These are phyloP conservation scores for Dimocarpus longan DNA, from an alignment of 345 rosid species.

Conservation along the genomic window DNA sequence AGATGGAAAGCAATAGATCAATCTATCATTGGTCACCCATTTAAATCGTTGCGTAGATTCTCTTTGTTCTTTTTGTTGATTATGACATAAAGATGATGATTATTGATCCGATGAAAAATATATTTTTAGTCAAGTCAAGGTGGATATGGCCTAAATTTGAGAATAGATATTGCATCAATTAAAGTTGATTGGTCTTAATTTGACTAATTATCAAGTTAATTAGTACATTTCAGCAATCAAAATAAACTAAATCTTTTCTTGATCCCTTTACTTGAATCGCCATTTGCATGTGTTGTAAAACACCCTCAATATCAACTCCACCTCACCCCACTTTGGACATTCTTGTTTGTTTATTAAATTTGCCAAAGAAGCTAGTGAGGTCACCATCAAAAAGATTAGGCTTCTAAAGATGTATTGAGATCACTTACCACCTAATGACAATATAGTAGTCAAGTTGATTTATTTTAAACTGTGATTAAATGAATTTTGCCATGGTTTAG, in stretches of 20 bases:
- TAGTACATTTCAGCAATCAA: not conserved
- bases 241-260: not conserved
- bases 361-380: not conserved
- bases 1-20: not conserved
- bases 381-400: conserved; percentile 6
- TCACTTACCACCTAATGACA: not conserved
- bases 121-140: not conserved
- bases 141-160: not conserved
- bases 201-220: conserved; percentile 2
- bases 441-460: not conserved
- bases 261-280: not conserved
- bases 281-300: conserved; percentile 1
- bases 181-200: not conserved
- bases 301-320: not conserved
- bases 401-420: not conserved
- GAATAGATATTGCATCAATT: conserved; percentile 1
- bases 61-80: not conserved
- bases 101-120: not conserved
- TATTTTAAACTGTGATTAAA: not conserved
- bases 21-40: not conserved
- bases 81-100: not conserved
- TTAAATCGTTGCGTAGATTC: not conserved
- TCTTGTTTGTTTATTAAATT: conserved; percentile 1
- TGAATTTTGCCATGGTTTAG: not conserved
- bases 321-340: conserved; percentile 4